phyloP scores from a whole-genome alignment of 345 rosid species.

The Alliaria petiolata region DNA sequence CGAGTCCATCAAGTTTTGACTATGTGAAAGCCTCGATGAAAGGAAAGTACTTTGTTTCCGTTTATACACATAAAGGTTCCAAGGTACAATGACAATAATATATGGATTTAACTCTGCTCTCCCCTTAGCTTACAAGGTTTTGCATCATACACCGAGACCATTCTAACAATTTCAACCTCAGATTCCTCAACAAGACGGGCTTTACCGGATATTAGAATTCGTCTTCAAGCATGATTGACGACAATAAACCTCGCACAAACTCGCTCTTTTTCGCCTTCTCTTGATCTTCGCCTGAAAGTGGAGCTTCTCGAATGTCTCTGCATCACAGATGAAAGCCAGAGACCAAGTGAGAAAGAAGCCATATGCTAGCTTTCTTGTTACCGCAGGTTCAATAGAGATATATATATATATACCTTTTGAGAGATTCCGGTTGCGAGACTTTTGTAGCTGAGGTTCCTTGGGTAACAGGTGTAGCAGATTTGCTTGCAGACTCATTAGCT shows the following conservation, averaged over 20 bases:
- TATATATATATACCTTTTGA: conserved; percentile 40
- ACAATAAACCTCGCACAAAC: conserved; percentile 55
- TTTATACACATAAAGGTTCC: conserved; percentile 19
- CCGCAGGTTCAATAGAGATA: not conserved
- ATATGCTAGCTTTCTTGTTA: not conserved
- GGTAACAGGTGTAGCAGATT: conserved; percentile 18
- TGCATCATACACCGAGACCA: conserved; percentile 20
- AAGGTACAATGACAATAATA: conserved; percentile 20
- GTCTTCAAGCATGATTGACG: conserved; percentile 56
- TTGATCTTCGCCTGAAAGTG: conserved; percentile 49
- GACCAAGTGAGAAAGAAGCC: conserved; percentile 3
- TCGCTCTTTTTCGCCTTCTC: conserved; percentile 53
- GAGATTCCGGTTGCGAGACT: conserved; percentile 31
- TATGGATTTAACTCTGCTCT: conserved; percentile 15
- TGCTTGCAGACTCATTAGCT: conserved; percentile 20
- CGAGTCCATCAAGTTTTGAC: not conserved
- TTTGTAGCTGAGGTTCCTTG: conserved; percentile 8
- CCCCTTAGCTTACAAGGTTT: conserved; percentile 6
- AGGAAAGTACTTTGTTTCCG: not conserved
- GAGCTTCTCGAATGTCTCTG: conserved; percentile 40
- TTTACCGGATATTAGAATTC: conserved; percentile 33
- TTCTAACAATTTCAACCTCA: conserved; percentile 10
- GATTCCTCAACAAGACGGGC: conserved; percentile 10
- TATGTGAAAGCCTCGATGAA: not conserved
- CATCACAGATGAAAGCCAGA: not conserved